Base-by-base conservation (phyloP, 495 filamentous ascomycete species). In the Neurospora hispaniola region DNA sequence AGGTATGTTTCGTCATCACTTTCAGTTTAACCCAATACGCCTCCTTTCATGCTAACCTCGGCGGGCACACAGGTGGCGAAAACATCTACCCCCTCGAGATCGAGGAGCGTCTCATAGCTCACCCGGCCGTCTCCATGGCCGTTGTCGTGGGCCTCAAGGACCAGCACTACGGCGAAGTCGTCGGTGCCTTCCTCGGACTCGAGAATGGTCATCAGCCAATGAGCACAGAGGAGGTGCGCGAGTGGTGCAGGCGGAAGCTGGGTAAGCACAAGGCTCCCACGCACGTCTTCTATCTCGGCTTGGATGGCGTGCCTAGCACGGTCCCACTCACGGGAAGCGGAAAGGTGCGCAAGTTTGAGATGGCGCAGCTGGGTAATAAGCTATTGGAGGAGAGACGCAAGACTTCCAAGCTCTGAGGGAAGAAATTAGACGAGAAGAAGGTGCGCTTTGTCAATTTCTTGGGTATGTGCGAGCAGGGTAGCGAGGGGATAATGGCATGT, bases 81-180 rank as follows among this genome's bases (percentile, higher is more conserved):
- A 87, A 87, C 75, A 91, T 92, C 73, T 91, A 91, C 75, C 90
- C 90, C 2, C 83, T 91, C 20, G 90, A 93, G 76, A 91, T 92
- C 72, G 90, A 93, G 80, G 88, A 90, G 76, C 84, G 89, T n/a
- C 81, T 93, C 6, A 75, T 86, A 2, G 80, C 81, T 16, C 89
- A 92, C 78, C 83, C 88, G 2, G 79, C 82, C 4, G 84, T 93
- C 31, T 73, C 81, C 0, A 76, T 86, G 5, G 89, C 90, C 1
- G 83, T 89, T 27, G 90, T 92, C 0, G 86, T 91, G 69, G 90
- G 89, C 3, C 81, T 93, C 5, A 85, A 88, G 39, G 85, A 91
- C 73, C 80, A 80, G 2, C 86, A 88, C 73, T 91, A 91, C 71
- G 90, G 90, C 44, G 90, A 93, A 80, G 89, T 89, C 0, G 90